Evolutionary conservation across 2,329 filamentous ascomycete species (phyloP).

Genomic region (Huntiella abstrusa): DNA sequence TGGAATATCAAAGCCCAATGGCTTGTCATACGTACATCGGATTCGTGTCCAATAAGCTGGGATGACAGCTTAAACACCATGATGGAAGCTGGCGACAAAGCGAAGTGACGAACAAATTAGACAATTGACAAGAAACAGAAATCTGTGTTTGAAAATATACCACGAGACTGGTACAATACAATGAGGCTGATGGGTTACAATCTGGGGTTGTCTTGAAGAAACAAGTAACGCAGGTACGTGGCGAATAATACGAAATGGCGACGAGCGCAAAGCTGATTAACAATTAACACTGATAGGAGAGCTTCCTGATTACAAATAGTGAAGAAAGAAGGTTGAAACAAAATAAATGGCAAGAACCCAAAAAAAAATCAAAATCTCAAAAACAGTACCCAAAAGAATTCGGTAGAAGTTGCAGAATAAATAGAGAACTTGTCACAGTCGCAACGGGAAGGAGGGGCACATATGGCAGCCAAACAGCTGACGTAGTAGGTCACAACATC

Average conservation of each 20-base stretch:
- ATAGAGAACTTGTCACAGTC: not conserved
- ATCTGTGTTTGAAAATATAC: too few species aligned
- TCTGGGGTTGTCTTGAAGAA: too few species aligned
- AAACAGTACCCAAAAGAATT: not conserved
- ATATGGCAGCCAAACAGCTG: not conserved
- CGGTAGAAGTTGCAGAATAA: not conserved
- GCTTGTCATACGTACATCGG: constrained; percentile 50
- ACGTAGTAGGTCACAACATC: not conserved
- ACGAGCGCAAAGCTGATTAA: too few species aligned
- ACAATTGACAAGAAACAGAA: not conserved
- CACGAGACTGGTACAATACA: too few species aligned
- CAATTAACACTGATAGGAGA: too few species aligned
- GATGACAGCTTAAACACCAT: constrained; percentile 76
- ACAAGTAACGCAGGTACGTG: not conserved
- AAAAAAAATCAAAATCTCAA: not conserved
- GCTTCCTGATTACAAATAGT: too few species aligned
- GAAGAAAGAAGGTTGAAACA: not conserved
- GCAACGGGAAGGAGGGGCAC: not conserved
- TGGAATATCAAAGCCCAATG: not conserved
- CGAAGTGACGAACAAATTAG: too few species aligned
- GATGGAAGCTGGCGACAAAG: not conserved
- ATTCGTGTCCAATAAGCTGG: constrained; percentile 71
- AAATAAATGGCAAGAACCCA: not conserved
- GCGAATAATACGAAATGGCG: not conserved
- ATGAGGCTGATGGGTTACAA: too few species aligned